phyloP scores from a whole-genome alignment of 2,329 filamentous ascomycete species.

The Endoconidiophora polonica region DNA sequence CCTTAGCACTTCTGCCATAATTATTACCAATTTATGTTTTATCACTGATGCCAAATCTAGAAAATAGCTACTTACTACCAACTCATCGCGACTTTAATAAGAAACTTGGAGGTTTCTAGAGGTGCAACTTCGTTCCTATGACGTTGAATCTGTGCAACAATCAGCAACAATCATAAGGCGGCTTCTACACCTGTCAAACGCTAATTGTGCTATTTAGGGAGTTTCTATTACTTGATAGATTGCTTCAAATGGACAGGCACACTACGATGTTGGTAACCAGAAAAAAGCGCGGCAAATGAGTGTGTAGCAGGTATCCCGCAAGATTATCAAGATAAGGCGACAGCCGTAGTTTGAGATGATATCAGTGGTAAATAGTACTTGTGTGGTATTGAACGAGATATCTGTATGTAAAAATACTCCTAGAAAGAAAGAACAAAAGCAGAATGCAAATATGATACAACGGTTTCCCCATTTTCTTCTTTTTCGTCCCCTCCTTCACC shows the following conservation, averaged over 20 bases:
- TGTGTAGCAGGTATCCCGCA: no score
- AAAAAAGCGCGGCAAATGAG: no score
- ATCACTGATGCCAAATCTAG: no score
- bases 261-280: no score
- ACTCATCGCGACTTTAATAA: no score
- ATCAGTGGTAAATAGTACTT: background rate
- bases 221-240: conserved; percentile 10
- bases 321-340: no score
- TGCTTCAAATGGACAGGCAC: background rate
- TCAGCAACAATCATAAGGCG: no score
- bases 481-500: background rate
- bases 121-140: background rate
- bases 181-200: background rate
- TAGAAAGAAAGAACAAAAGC: background rate
- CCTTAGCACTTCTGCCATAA: no score
- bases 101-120: background rate
- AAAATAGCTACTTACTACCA: no score
- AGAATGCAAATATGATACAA: background rate
- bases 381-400: background rate
- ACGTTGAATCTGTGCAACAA: no score
- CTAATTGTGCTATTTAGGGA: background rate
- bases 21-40: no score
- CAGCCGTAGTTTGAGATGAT: no score
- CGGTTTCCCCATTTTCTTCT: background rate
- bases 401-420: background rate